These are phyloP conservation scores for Claviceps capensis DNA, from an alignment of 2,329 filamentous ascomycete genomes.

Conservation along the genomic window DNA sequence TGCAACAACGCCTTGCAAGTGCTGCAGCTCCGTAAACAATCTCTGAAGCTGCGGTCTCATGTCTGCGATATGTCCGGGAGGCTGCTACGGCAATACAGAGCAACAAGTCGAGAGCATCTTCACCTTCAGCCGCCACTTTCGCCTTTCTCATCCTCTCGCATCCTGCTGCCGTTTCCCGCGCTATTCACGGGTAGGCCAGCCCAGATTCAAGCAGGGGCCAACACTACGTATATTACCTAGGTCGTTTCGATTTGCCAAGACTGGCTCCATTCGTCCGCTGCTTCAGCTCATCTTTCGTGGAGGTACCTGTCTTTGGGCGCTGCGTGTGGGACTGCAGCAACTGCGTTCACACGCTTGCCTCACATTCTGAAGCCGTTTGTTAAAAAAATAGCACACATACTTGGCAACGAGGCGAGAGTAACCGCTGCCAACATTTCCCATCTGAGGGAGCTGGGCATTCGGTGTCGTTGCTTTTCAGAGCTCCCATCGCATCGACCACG, in stretches of 20 bases:
- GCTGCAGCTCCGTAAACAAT: too few species aligned
- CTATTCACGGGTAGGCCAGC: not conserved
- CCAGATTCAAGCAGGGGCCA: not conserved
- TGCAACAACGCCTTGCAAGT: too few species aligned
- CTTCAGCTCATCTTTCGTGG: not conserved
- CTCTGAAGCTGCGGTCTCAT: not conserved
- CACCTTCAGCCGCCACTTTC: not conserved
- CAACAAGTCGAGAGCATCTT: slow-evolving; percentile 4
- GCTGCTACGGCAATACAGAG: slow-evolving; percentile 1
- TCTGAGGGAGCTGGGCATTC: not conserved
- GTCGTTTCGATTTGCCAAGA: slow-evolving; percentile 1
- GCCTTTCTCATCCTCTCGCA: not conserved
- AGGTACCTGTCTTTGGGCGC: not conserved
- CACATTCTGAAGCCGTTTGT: not conserved
- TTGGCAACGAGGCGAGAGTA: not conserved
- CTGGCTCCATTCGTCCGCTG: not conserved
- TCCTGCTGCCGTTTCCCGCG: not conserved
- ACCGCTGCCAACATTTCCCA: not conserved
- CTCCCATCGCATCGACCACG: slow-evolving; percentile 1
- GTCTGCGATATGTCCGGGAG: slow-evolving; percentile 1
- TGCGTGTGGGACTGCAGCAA: not conserved
- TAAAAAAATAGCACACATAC: not conserved
- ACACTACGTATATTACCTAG: not conserved
- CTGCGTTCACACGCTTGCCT: not conserved
- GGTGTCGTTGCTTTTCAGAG: not conserved